A percentile compares a stretch with the other conserved stretches of the same genome.
These are phyloP conservation scores for Penicillium sp. DNA, from an alignment of 2,329 filamentous ascomycete genomes.

Conservation along the genomic window DNA sequence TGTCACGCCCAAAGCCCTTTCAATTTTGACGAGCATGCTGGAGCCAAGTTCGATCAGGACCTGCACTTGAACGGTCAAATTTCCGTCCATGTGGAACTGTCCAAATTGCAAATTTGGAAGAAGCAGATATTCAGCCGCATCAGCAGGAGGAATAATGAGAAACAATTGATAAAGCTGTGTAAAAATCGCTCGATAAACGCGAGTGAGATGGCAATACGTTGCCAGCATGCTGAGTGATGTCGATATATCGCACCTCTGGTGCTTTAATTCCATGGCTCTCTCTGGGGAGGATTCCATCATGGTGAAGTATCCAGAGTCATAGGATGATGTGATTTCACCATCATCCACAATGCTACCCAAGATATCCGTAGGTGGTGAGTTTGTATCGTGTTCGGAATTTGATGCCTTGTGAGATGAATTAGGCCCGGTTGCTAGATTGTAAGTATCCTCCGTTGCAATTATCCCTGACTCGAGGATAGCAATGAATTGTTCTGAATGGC, in stretches of 20 bases:
- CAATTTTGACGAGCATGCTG: slow-evolving; percentile 12
- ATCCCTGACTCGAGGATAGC: slow-evolving; percentile 8
- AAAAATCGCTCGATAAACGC: slow-evolving; percentile 17
- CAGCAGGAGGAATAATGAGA: slow-evolving; percentile 13
- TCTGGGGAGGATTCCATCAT: background rate
- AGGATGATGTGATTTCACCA: slow-evolving; percentile 3
- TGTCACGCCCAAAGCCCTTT: slow-evolving; percentile 8
- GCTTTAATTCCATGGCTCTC: background rate
- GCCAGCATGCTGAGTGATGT: slow-evolving; percentile 14
- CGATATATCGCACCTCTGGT: slow-evolving; percentile 1
- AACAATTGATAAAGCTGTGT: slow-evolving; percentile 18
- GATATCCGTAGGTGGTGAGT: background rate
- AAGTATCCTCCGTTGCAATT: background rate
- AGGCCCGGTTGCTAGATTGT: background rate
- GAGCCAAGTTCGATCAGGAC: slow-evolving; percentile 13
- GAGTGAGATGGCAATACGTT: slow-evolving; percentile 15
- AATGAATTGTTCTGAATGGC: slow-evolving; percentile 16
- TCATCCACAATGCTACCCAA: background rate
- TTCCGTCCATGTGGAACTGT: slow-evolving; percentile 9
- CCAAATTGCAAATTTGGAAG: slow-evolving; percentile 12
- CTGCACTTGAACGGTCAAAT: slow-evolving; percentile 9
- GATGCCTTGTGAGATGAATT: background rate
- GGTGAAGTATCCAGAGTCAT: slow-evolving; percentile 13
- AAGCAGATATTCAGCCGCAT: slow-evolving; percentile 10
- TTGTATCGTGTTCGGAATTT: background rate